Conservation (phyloP, 2,329 filamentous ascomycete genomes). For the Clarireedia hainanense region DNA sequence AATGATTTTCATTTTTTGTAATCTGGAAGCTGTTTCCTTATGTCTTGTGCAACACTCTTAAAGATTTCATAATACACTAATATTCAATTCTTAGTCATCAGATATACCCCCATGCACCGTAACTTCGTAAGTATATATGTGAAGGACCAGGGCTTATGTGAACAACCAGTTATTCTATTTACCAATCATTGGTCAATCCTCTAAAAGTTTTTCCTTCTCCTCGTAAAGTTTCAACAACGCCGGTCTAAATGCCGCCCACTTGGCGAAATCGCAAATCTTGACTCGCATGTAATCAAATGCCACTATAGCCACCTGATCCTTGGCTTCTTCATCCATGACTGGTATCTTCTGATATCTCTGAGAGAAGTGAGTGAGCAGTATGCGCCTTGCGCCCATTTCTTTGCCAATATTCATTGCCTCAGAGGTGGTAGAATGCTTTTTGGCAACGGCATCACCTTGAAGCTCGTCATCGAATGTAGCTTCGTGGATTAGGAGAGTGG, state of each 20-base stretch:
- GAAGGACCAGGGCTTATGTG: background rate
- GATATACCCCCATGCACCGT: too few species aligned
- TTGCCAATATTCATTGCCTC: constrained; percentile 76
- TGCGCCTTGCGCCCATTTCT: constrained; percentile 69
- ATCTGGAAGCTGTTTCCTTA: too few species aligned
- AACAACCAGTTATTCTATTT: background rate
- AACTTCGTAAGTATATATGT: background rate
- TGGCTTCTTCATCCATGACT: constrained; percentile 33
- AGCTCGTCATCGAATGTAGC: constrained; percentile 92
- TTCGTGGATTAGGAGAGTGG: constrained; percentile 87
- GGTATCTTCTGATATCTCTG: constrained; percentile 64
- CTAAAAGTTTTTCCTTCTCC: constrained; percentile 21
- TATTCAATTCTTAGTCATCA: too few species aligned
- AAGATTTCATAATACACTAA: too few species aligned
- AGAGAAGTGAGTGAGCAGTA: constrained; percentile 88
- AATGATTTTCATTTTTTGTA: too few species aligned
- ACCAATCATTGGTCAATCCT: background rate
- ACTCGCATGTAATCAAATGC: constrained; percentile 77
- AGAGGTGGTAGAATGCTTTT: constrained; percentile 82
- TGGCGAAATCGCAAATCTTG: constrained; percentile 60
- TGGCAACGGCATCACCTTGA: constrained; percentile 66
- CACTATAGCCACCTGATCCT: constrained; percentile 57
- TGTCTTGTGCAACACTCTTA: too few species aligned
- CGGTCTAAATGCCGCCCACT: constrained; percentile 55
- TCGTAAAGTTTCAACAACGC: constrained; percentile 51